Conservation (phyloP, 768 basidiomycete species). For the Rhodotorula babjevae region DNA sequence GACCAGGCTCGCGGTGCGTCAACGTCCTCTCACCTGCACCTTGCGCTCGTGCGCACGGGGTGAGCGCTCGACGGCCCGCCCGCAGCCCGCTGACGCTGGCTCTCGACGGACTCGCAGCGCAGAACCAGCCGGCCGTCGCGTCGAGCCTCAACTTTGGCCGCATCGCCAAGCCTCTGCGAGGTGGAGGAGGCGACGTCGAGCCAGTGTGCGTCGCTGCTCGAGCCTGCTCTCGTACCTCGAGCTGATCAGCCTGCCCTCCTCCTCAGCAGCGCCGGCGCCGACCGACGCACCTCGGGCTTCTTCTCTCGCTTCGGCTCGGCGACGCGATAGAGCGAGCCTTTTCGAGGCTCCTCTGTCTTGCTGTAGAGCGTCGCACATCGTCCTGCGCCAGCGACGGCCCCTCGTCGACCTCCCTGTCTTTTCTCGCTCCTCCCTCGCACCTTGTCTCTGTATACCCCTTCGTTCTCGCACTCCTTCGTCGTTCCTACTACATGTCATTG, state of each 20-base stretch:
- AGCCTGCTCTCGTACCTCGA: no score
- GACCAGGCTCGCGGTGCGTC: slow-evolving; percentile 80
- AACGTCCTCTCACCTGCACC: no score
- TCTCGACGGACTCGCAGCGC: no score
- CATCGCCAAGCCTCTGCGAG: slow-evolving; percentile 93
- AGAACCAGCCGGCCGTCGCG: slow-evolving; percentile 67
- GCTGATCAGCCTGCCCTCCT: no score
- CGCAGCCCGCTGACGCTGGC: no score
- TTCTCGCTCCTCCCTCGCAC: neutral
- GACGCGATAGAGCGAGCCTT: neutral
- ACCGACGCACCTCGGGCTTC: slow-evolving; percentile 29
- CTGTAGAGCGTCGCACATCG: no score
- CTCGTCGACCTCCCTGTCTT: neutral
- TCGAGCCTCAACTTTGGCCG: slow-evolving; percentile 73
- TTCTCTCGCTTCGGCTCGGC: slow-evolving; percentile 19
- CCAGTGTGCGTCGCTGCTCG: neutral
- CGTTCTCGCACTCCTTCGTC: neutral
- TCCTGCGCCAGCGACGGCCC: no score
- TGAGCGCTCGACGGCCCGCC: no score
- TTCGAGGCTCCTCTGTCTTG: neutral
- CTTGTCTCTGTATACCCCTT: neutral
- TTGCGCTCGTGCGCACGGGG: no score
- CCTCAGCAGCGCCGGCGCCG: neutral
- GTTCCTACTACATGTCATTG: neutral
- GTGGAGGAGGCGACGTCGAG: slow-evolving; percentile 61